Conservation (phyloP, 352 stramenopile species). For the Pythium oligandrum region DNA sequence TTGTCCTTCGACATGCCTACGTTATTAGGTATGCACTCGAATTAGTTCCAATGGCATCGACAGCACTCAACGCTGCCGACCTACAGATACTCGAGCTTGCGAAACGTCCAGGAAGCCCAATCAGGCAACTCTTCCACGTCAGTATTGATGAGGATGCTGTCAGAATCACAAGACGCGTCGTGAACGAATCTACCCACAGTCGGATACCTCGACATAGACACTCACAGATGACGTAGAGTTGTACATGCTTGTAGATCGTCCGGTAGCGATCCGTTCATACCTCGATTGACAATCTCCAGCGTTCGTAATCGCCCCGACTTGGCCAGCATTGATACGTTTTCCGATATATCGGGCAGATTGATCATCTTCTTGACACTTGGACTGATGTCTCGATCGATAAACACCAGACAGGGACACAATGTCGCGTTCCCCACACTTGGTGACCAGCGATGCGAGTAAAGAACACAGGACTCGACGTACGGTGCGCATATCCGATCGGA, state of each 20-base stretch:
- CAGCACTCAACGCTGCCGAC: not conserved
- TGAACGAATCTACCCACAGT: no score
- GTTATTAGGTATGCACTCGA: no score
- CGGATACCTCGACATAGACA: constrained; percentile 3
- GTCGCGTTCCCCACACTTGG: not conserved
- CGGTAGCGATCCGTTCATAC: not conserved
- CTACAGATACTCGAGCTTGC: constrained; percentile 33
- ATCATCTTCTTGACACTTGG: not conserved
- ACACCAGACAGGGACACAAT: not conserved
- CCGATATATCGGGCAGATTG: not conserved
- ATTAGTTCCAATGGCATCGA: no score
- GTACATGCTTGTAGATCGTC: not conserved
- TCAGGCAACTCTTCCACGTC: constrained; percentile 19
- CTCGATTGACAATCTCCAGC: not conserved
- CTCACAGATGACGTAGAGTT: not conserved
- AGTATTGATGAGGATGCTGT: constrained; percentile 19
- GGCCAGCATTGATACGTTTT: not conserved
- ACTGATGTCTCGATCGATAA: not conserved
- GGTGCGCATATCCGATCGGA: not conserved
- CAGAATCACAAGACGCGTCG: no score
- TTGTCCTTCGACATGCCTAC: no score
- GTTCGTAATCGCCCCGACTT: not conserved
- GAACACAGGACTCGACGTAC: not conserved
- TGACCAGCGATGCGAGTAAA: not conserved
- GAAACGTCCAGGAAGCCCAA: constrained; percentile 20